phyloP scores from a whole-genome alignment of 2,329 filamentous ascomycete genomes.

The Sclerotiophoma versabilis region DNA sequence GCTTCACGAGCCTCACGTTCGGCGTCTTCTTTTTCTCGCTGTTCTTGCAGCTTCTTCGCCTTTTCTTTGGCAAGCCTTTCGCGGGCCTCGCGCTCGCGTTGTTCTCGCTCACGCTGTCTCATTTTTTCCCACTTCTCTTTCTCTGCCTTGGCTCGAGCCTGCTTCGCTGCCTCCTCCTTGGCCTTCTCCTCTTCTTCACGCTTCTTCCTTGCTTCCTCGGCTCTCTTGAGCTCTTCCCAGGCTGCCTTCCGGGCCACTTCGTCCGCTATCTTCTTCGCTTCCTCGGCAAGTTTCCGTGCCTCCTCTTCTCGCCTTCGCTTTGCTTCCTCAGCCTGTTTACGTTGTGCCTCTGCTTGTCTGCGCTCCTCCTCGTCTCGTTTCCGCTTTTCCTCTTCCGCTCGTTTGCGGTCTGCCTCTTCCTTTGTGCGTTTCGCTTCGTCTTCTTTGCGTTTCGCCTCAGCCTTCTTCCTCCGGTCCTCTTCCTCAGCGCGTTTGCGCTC shows the following conservation, averaged over 20 bases:
- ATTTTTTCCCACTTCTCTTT: conserved; percentile 61
- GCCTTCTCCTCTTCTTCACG: conserved; percentile 51
- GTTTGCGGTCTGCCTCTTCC: conserved; percentile 54
- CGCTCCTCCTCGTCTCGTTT: conserved; percentile 47
- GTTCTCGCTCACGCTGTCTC: conserved; percentile 56
- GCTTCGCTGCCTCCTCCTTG: conserved; percentile 57
- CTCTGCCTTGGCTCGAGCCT: conserved; percentile 55
- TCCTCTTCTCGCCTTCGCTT: conserved; percentile 52
- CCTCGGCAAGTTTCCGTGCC: conserved; percentile 51
- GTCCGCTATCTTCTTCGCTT: conserved; percentile 56
- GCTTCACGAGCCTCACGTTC: conserved; percentile 48
- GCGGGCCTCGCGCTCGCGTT: conserved; percentile 57
- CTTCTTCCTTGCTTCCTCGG: conserved; percentile 44
- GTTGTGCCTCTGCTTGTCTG: conserved; percentile 35
- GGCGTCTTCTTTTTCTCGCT: conserved; percentile 50
- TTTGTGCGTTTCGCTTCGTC: conserved; percentile 46
- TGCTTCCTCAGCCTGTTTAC: conserved; percentile 51
- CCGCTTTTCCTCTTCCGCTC: conserved; percentile 17
- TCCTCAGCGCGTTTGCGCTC: conserved; percentile 68
- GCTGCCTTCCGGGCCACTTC: conserved; percentile 53
- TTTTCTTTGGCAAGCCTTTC: conserved; percentile 54
- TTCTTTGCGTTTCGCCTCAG: conserved; percentile 50
- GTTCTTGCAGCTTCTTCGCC: conserved; percentile 50
- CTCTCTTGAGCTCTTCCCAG: conserved; percentile 47
- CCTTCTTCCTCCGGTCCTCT: conserved; percentile 46